Base-by-base conservation (phyloP, 768 basidiomycete species). In the Mycena vulgaris region DNA sequence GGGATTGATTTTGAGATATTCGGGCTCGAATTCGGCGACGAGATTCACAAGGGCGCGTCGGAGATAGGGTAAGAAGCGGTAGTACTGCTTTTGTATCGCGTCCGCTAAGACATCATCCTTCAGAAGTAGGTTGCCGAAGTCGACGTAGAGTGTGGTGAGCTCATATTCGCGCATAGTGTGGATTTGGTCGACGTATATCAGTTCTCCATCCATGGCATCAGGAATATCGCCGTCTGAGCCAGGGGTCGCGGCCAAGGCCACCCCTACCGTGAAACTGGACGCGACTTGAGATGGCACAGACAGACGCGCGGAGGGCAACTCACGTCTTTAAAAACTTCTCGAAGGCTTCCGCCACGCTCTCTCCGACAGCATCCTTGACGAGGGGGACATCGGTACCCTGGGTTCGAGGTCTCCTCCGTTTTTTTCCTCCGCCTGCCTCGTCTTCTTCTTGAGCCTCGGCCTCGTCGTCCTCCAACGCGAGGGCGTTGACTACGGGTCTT, bases 101-200 rank as follows among this genome's bases (percentile, higher is more conserved):
- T 94, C 90, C 0, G 97, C 97, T 23, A 99, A 92, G 7, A 96
- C 92, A 71, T 98, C 96, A 78, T 99, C 97, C 62, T 91, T 89
- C 78, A 93, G 90, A 30, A 98, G 88, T 39, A 99, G 87, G 79
- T 99, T 96, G 13, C 90, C 89, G 69, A 93, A 99, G 84, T 99
- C 97, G 81, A 99, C 93, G 78, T 98, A 99, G 78, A 99, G 92
- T 0, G 97, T 99, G 11, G 95, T 95, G 61, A 98, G 87, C 78
- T 96, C 93, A 79, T 94, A 96, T 79, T 97, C 95, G 71, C 94
- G 92, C 95, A 99, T 96, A 45, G 91, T 93, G 79, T 94, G 93
- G 77, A 99, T 94, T 82, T 98, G 97, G 66, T 96, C 93, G 76
- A 98, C 85, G 79, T 99, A 98, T 66, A 94, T 87, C 58, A 91